A percentile compares a stretch with the other conserved stretches of the same genome.
Conservation (phyloP, 345 rosid genomes). For the Eucalyptus globulus region DNA sequence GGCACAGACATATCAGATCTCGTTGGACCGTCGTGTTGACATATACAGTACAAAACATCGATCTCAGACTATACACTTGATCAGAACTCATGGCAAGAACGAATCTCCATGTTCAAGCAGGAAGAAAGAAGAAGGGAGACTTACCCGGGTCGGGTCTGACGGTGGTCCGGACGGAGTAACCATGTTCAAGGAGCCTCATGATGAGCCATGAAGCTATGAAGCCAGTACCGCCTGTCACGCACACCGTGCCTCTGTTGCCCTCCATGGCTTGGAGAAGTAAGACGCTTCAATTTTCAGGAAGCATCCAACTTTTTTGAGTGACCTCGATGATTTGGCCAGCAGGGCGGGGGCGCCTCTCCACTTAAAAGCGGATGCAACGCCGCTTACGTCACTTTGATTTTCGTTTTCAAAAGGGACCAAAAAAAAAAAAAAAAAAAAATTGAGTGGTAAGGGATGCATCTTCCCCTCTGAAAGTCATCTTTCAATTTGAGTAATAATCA, state of each 20-base stretch:
- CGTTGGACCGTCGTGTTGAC: background rate
- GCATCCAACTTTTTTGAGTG: background rate
- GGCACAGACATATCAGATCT: background rate
- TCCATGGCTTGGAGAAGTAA: background rate
- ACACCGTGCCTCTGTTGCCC: conserved; percentile 13
- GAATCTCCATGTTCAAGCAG: background rate
- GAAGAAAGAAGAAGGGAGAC: background rate
- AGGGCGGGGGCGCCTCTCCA: background rate
- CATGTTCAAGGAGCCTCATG: conserved; percentile 37
- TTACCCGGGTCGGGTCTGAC: conserved; percentile 23
- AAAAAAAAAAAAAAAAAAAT: background rate
- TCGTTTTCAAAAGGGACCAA: background rate
- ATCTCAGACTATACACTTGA: background rate
- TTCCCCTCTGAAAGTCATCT: background rate
- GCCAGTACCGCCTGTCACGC: conserved; percentile 52
- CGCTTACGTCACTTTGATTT: background rate
- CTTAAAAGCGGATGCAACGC: background rate
- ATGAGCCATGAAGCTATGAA: conserved; percentile 48
- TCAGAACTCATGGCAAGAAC: background rate
- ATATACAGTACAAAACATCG: background rate
- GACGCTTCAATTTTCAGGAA: background rate
- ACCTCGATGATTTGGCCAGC: background rate
- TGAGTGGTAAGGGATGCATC: background rate
- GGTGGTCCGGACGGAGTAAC: conserved; percentile 41
- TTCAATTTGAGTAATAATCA: background rate